Base-by-base conservation (phyloP, 2,329 filamentous ascomycete genomes). In the Orbilia oligospora region DNA sequence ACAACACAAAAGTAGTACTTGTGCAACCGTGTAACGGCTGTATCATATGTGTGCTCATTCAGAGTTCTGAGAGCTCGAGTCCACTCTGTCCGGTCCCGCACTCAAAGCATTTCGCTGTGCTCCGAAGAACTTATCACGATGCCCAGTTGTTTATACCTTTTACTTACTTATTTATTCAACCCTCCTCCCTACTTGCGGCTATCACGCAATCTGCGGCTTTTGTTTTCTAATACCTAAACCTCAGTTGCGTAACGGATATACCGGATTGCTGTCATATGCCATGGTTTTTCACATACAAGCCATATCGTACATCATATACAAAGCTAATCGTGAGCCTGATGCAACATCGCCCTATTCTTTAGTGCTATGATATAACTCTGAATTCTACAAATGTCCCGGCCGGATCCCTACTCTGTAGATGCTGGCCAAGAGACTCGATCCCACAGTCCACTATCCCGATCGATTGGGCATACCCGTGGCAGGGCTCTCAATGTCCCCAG, bases 401-500 rank as follows among this genome's bases (percentile, higher is more conserved):
- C 68, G 36, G 71, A 46, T 12, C 53, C 61, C 22, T 41, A 41
- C 36, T 36, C 75, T 68, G 22, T 24, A 6, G 38, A 69, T 49
- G 44, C 46, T 33, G 33, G 46, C 33, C 67, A 71, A 67, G 14
- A 9, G 30, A 22, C 68, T 65, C 14, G 68, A 72, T 56, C 53
- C 38, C 24, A 10, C 8, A 61, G 56, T 20, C 56, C 56, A 2
- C 18, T 61, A 18, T 44, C 56, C 10, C 10, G 22, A 49, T 78
- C 75, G 20, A 53, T 72, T 55, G 75, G 75, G 9, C 75, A 63
- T 41, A 65, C 63, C 38, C 68, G 68, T 27, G 68, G 68, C 10
- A 72, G 75, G 41, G 36, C 36, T 36, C 56, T 33, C 4, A 41
- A 44, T 61, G 36, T 18, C 10, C 33, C 20, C 5, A 61, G 24